These are phyloP conservation scores for Saccharomycopsis malanga DNA, from an alignment of 805 yeast species.

Conservation along the genomic window DNA sequence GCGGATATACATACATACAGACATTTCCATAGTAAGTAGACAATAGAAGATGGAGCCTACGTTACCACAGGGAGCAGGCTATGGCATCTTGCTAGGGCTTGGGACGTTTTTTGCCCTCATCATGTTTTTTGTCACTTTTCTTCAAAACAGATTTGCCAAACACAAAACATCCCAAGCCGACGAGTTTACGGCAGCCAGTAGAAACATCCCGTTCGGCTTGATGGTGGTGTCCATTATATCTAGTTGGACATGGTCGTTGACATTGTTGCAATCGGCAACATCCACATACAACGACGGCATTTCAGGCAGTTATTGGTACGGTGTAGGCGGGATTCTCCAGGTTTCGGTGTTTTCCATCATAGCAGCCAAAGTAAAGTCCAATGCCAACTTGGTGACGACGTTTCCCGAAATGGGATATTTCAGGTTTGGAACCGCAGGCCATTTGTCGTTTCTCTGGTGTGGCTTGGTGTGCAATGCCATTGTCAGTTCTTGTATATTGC, in stretches of 20 bases:
- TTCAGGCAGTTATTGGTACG: slow-evolving; percentile 29
- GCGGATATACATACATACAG: no score
- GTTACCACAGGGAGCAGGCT: slow-evolving; percentile 75
- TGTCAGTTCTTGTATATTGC: slow-evolving; percentile 35
- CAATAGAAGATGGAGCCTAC: slow-evolving; percentile 27
- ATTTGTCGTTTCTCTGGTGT: slow-evolving; percentile 33
- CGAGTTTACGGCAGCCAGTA: slow-evolving; percentile 39
- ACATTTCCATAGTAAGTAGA: no score
- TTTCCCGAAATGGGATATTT: slow-evolving; percentile 36
- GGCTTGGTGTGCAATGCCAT: slow-evolving; percentile 36
- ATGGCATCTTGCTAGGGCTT: slow-evolving; percentile 82
- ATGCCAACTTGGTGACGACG: slow-evolving; percentile 35
- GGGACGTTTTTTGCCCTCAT: slow-evolving; percentile 51
- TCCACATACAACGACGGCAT: slow-evolving; percentile 29
- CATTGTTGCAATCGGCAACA: slow-evolving; percentile 29
- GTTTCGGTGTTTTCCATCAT: slow-evolving; percentile 33
- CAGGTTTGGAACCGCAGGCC: slow-evolving; percentile 37
- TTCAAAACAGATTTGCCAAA: slow-evolving; percentile 31
- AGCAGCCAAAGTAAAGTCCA: slow-evolving; percentile 32
- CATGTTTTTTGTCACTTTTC: slow-evolving; percentile 34
- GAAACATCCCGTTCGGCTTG: slow-evolving; percentile 38
- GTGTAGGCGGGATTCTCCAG: slow-evolving; percentile 26
- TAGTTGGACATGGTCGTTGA: slow-evolving; percentile 35
- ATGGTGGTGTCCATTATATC: slow-evolving; percentile 38
- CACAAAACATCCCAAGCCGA: slow-evolving; percentile 30